Base-by-base conservation (phyloP, 1,284 basidiomycete genomes). In the Peniophora sp. region DNA sequence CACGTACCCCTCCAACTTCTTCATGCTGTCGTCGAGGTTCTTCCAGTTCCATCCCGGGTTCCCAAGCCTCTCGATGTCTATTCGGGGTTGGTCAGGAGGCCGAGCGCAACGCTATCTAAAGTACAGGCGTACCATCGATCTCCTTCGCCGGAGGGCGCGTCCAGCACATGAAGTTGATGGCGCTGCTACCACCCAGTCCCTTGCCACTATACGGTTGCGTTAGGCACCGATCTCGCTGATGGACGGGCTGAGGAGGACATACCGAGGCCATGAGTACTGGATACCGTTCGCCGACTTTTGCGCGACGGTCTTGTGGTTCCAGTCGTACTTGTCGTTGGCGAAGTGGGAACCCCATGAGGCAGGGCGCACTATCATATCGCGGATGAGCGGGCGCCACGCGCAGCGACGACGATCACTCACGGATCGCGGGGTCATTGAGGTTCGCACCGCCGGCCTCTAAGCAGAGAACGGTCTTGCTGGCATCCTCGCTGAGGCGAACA, bases 121-220 rank as follows among this genome's bases (percentile, higher is more conserved):
- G 15, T 5, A 41, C n/a, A n/a, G 12, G 9, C 50, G 14, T 37
- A 51, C 50, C 58, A 23, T 61, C 54, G 14, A 62, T 50, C 41
- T 62, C 61, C 14, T 49, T 54, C 2, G 52, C 51, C 3, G 60
- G 56, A n/a, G 61, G 60, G 39, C 55, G 61, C 20, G 45, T 52
- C 54, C 56, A 60, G 3, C 44, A 47, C 46, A 52, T 51, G 54
- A 58, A 58, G 44, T 60, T 58, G 23, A 58, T 52, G 20, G 57
- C 58, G 23, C 59, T 60, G 47, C 60, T 60, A 14, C 64, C 64
- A 18, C 64, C 62, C 5, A 65, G 58, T 1, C 55, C 54, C 47
- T 64, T 64, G 20, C 64, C 64, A 3, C 50, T 51, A 11, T 11
- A n/a, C 37, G 8, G 18, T 41, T 41, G 37, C 27, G 12, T 32